Evolutionary conservation across 2,329 filamentous ascomycete genomes (phyloP), one percentile per base, ranked within the genome.

Genomic region (Fonsecaea monophora): DNA sequence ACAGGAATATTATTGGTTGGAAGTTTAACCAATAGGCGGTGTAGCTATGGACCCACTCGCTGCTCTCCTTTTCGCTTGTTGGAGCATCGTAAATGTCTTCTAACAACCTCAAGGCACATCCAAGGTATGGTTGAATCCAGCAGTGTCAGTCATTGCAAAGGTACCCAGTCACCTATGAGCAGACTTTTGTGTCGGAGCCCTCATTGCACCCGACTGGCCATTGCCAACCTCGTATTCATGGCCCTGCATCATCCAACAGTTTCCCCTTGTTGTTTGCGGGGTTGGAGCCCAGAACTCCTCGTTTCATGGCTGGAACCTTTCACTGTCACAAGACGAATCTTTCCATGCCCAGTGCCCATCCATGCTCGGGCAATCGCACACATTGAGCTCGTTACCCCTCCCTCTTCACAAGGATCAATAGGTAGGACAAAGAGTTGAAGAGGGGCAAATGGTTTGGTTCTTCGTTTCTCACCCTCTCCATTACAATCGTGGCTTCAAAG

Each of bases 181-280:
- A 25, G 21, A 25, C 3, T 30, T 50, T 8, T 8, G 21, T 13
- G 18, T 30, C 10, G 8, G 45, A 50, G 10, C 18, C 21, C 21
- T 50, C 13, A 5, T 30, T 30, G 12, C 45, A 30, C 25, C 45
- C 45, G 45, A 50, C 45, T 50, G 45, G 34, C 13, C 45, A 30
- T 35, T 13, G 34, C 45, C 35, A 50, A 53, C 48, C 59, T 61
- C 59, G 59, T 61, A 34, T 61, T 53, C 34, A 25, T 21, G 25
- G 18, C 48, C 58, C 45, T 61, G 18, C 42, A 40, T 40, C 21
- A 35, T 35, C 32, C 45, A 32, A 25, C 45, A 10, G 45, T 32
- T 37, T 35, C 45, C 57, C 59, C 42, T 10, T 18, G 15, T 30
- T 13, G 53, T 42, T 53, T 61, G 59, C 59, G 59, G 59, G 59